Evolutionary conservation across 2,329 filamentous ascomycete genomes (phyloP).

Genomic region (Cytospora piceicola): DNA sequence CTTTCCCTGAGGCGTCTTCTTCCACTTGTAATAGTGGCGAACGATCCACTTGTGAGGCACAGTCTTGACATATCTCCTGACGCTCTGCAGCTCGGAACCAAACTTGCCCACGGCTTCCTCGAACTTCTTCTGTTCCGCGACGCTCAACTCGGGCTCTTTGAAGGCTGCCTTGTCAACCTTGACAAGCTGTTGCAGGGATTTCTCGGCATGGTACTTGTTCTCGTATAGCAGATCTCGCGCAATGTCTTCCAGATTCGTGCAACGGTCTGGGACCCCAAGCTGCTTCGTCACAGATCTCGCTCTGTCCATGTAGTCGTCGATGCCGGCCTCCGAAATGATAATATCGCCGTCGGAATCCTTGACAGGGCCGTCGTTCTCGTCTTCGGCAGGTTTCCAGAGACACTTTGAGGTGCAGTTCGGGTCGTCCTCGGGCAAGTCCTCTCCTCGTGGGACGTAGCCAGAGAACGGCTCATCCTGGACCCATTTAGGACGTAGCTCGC

Average conservation of each 20-base stretch:
- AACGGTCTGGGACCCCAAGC: conserved; percentile 73
- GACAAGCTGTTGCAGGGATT: conserved; percentile 71
- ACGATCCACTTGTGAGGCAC: conserved; percentile 80
- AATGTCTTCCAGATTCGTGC: conserved; percentile 86
- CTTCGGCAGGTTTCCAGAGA: conserved; percentile 71
- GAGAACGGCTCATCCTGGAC: conserved; percentile 81
- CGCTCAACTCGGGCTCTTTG: conserved; percentile 80
- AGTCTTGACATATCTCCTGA: conserved; percentile 84
- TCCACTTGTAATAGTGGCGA: conserved; percentile 97
- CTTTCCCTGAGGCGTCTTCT: conserved; percentile 84
- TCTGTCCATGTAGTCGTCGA: conserved; percentile 77
- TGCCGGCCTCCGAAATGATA: conserved; percentile 45
- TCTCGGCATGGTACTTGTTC: conserved; percentile 71
- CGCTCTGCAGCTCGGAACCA: conserved; percentile 83
- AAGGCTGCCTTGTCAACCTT: conserved; percentile 72
- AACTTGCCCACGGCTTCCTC: conserved; percentile 89
- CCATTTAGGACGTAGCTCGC: conserved; percentile 87
- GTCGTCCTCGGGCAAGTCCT: conserved; percentile 74
- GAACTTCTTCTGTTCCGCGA: conserved; percentile 84
- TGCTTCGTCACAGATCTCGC: conserved; percentile 67
- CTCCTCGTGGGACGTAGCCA: conserved; percentile 83
- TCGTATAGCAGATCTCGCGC: conserved; percentile 75
- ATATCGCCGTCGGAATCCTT: conserved; percentile 31
- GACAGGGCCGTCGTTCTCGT: conserved; percentile 37
- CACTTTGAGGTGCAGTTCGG: conserved; percentile 74